These are phyloP conservation scores for Monascus ruber DNA, from an alignment of 2,329 filamentous ascomycete species.

Conservation along the genomic window DNA sequence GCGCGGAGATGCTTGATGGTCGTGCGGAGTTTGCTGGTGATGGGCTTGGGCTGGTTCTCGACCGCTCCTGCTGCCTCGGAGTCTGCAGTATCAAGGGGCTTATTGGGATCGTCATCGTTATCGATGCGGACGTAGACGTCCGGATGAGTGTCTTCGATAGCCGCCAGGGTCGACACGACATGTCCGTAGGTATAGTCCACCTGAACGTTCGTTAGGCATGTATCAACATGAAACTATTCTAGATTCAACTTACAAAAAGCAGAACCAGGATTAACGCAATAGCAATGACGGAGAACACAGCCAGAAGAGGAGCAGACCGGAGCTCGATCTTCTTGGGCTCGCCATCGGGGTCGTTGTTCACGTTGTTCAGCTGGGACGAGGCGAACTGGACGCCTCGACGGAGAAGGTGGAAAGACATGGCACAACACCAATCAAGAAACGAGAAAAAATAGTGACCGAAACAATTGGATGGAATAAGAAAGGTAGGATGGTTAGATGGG, in stretches of 20 bases:
- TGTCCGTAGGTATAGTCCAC: conserved; percentile 48
- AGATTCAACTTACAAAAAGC: neutral
- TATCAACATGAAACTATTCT: neutral
- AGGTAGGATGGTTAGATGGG: neutral
- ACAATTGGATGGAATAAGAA: neutral
- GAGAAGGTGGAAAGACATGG: conserved; percentile 11
- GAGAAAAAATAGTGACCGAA: neutral
- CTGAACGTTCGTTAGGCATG: conserved; percentile 12
- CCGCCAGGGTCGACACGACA: conserved; percentile 50
- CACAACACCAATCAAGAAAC: neutral
- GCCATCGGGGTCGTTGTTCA: conserved; percentile 10
- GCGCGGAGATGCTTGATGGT: conserved; percentile 51
- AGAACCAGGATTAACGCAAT: neutral
- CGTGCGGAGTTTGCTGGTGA: conserved; percentile 49
- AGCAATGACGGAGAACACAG: neutral
- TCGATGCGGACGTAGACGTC: conserved; percentile 43
- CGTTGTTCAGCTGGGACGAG: conserved; percentile 12
- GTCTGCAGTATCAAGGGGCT: conserved; percentile 28
- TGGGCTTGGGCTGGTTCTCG: conserved; percentile 42
- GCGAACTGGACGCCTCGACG: conserved; percentile 26
- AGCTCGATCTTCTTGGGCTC: neutral
- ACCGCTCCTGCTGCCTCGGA: conserved; percentile 33
- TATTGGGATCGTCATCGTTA: conserved; percentile 20
- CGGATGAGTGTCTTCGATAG: conserved; percentile 50
- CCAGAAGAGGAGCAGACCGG: too few species aligned